A percentile compares a stretch with the other conserved stretches of the same genome.
These are phyloP conservation scores for Hypoxylon sp. DNA, from an alignment of 2,329 filamentous ascomycete genomes.

Conservation along the genomic window DNA sequence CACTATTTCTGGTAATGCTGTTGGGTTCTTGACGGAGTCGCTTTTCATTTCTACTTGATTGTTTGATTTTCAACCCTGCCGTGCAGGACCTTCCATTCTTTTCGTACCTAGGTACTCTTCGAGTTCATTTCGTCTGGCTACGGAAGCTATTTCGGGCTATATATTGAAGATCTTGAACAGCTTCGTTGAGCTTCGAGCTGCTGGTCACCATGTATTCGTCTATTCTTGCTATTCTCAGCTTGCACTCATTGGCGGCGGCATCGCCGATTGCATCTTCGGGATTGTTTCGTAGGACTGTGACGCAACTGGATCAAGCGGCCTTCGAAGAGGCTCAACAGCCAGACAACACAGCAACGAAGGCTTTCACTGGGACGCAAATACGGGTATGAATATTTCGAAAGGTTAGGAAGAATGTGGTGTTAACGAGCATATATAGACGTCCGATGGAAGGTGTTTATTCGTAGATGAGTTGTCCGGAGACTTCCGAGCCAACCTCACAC, in stretches of 20 bases:
- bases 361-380: slow-evolving; percentile 58
- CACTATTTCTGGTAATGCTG: slow-evolving; percentile 12
- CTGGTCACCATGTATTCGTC: slow-evolving; percentile 29
- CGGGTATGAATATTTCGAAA: slow-evolving; percentile 49
- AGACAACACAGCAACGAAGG: slow-evolving; percentile 60
- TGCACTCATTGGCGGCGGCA: slow-evolving; percentile 31
- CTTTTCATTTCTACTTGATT: slow-evolving; percentile 13
- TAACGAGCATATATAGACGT: slow-evolving; percentile 53
- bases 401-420: neutral
- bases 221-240: slow-evolving; percentile 31
- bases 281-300: slow-evolving; percentile 50
- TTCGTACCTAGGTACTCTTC: slow-evolving; percentile 9
- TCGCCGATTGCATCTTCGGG: slow-evolving; percentile 29
- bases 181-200: neutral
- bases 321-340: slow-evolving; percentile 60
- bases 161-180: neutral
- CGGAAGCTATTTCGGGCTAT: neutral
- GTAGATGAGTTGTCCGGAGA: slow-evolving; percentile 62
- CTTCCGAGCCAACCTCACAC: slow-evolving; percentile 62
- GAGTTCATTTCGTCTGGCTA: slow-evolving; percentile 1
- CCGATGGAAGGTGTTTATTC: slow-evolving; percentile 59
- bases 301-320: slow-evolving; percentile 57
- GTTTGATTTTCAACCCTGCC: slow-evolving; percentile 31
- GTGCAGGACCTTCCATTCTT: slow-evolving; percentile 32
- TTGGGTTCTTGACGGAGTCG: slow-evolving; percentile 20